Base-by-base conservation (phyloP, 1,284 basidiomycete genomes). In the Hortiboletus rubellus region DNA sequence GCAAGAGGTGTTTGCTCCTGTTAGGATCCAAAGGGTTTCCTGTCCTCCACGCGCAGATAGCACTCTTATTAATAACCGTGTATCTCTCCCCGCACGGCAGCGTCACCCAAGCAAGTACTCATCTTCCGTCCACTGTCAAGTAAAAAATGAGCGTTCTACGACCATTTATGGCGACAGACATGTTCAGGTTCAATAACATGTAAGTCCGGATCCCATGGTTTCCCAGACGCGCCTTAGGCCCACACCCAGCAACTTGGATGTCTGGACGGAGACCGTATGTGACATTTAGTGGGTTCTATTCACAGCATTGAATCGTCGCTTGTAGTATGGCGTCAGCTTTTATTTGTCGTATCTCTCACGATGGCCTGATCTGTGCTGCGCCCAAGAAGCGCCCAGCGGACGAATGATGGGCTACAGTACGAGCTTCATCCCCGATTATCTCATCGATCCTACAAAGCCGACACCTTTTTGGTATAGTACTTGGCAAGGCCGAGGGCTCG, bases 121-220 rank as follows among this genome's bases (percentile, higher is more conserved):
- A 17, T 38, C n/a, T 31, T 24, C 15, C 2, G n/a, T 27, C 7
- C 18, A 31, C 30, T 8, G 31, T 43, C 24, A 10, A 33, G 4
- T 14, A n/a, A 41, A 46, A 56, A 15, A 95, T 95, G 93, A 92
- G 90, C 66, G 72, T 92, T 38, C 77, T 92, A 4, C 82, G 94
- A 47, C 87, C 93, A 14, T 94, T 96, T 77, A 81, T 82, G 66
- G 92, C 92, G 15, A 84, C 85, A 0, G 94, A 96, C 71, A 81
- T 96, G 74, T 95, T 96, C 81, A 87, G 82, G 64, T 96, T 95
- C 77, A 96, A 96, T 72, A 92, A 94, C 69, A 81, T 92, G 91
- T 90, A 64, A 63, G 81, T 72, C 8, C 30, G 50, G 18, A 33
- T 24, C 6, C 30, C 27, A 5, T 53, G 0, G 22, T 24, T 37